Percentiles rank a stretch among this genome's conserved stretches.
These are phyloP conservation scores for Eragrostis nindensis DNA, from an alignment of 176 grass and related monocot genomes.

Conservation along the genomic window DNA sequence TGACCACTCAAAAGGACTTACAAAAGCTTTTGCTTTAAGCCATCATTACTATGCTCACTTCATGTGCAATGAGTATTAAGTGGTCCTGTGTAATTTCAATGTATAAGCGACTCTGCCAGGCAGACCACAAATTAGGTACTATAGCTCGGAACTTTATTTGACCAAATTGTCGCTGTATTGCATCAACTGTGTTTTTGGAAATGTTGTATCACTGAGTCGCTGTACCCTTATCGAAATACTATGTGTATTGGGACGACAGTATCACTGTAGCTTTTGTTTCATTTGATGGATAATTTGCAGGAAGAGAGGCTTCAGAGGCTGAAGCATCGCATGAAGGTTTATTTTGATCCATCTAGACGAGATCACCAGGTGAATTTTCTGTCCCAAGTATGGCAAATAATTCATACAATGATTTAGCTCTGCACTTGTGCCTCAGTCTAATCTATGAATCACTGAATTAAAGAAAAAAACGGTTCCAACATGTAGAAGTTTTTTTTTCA, in stretches of 20 bases:
- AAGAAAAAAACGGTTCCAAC: neutral
- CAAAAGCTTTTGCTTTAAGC: constrained; percentile 4
- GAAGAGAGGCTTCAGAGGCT: constrained; percentile 90
- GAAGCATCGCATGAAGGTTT: constrained; percentile 85
- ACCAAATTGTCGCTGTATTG: neutral
- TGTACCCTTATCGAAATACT: neutral
- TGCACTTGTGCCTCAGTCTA: neutral
- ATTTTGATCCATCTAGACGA: constrained; percentile 85
- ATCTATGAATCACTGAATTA: neutral
- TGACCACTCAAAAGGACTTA: constrained; percentile 21
- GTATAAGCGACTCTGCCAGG: neutral
- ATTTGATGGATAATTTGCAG: constrained; percentile 53
- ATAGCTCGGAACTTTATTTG: constrained; percentile 5
- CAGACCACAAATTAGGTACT: neutral
- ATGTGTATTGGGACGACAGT: neutral
- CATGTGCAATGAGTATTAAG: neutral
- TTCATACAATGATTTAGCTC: neutral
- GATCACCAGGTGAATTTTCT: constrained; percentile 78
- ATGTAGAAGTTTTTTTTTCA: neutral
- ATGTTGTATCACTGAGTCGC: neutral
- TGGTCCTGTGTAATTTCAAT: constrained; percentile 16
- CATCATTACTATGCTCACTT: constrained; percentile 7
- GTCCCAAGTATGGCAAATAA: neutral
- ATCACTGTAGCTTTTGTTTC: constrained; percentile 10
- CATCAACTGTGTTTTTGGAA: neutral